Base-by-base conservation (phyloP, 2,329 filamentous ascomycete genomes). In the Teratosphaeria epicoccoides region DNA sequence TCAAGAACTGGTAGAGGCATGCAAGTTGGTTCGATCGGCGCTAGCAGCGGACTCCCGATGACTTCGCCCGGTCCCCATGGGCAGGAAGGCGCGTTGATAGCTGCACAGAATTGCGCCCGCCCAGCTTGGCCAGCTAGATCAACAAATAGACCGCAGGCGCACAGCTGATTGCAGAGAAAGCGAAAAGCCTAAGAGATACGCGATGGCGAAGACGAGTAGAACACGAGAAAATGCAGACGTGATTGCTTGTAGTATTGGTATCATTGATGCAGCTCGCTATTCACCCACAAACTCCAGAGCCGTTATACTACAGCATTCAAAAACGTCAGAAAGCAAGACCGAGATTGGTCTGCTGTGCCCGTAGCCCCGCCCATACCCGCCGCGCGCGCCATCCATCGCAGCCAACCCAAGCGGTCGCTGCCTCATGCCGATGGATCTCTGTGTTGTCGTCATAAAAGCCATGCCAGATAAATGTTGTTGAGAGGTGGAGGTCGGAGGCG, bases 361-460 rank as follows among this genome's bases (percentile, higher is more conserved):
- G 20, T 40, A 56, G 50, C 52, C 59, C 62, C 59, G 58, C 53
- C 56, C 60, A 54, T 53, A 54, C 53, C 58, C 49, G 45, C 33
- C 33, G 33, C 33, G 28, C 60, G 60, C 63, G 58, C 63, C 63
- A 63, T 65, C 63, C 63, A 64, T 61, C 61, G 33, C 33, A 40
- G 57, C 63, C 60, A 61, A 59, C 62, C 55, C 55, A 53, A 55
- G 58, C 33, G 43, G 51, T 59, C 52, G 63, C 61, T 61, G 61
- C 62, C 56, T 59, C 58, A 55, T 63, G 62, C 62, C 61, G 63
- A 62, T 63, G 64, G 63, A 65, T 64, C 61, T 66, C 58, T 61
- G 56, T 57, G 61, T 23, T 47, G 17, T 47, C 23, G 60, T 62
- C 54, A 62, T 64, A 63, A 63, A 59, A 65, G 63, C 58, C 63